These are phyloP conservation scores for Hypoxylon lienhwacheense DNA, from an alignment of 495 filamentous ascomycete species.

Conservation along the genomic window DNA sequence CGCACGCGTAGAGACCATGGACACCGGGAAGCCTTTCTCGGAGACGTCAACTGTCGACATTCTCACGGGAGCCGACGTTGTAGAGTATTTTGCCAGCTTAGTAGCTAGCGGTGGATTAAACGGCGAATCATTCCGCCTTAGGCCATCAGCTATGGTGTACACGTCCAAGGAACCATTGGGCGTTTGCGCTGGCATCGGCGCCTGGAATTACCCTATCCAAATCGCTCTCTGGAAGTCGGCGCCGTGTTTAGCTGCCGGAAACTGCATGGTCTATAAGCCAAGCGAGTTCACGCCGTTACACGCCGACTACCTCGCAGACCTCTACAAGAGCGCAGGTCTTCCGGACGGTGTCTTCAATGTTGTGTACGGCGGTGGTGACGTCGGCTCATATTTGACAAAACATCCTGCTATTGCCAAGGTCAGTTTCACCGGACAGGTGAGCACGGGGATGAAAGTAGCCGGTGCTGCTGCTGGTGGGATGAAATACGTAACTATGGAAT, in stretches of 20 bases:
- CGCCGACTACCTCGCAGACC: constrained; percentile 65
- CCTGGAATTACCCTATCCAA: constrained; percentile 86
- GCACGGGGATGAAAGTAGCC: constrained; percentile 75
- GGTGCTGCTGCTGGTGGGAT: constrained; percentile 68
- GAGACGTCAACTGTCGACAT: constrained; percentile 78
- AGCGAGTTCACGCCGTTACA: constrained; percentile 80
- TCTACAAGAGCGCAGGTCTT: constrained; percentile 72
- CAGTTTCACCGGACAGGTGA: constrained; percentile 80
- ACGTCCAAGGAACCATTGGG: constrained; percentile 73
- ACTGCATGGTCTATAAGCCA: constrained; percentile 86
- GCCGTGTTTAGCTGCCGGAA: constrained; percentile 78
- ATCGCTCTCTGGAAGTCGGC: constrained; percentile 87
- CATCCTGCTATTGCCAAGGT: constrained; percentile 76
- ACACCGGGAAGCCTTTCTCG: constrained; percentile 74
- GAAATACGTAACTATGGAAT: constrained; percentile 86
- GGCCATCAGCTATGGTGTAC: constrained; percentile 73
- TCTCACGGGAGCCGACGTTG: constrained; percentile 71
- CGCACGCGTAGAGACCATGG: constrained; percentile 66
- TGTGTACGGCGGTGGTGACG: constrained; percentile 70
- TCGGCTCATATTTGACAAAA: constrained; percentile 67
- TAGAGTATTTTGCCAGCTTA: constrained; percentile 76
- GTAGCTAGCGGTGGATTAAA: constrained; percentile 62
- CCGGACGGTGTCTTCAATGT: constrained; percentile 82
- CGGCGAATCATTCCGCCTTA: constrained; percentile 53
- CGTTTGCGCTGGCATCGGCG: constrained; percentile 77